Percentiles rank a stretch among this genome's conserved stretches.
Conservation (phyloP, 345 rosid species). For the Conringia planisiliqua region DNA sequence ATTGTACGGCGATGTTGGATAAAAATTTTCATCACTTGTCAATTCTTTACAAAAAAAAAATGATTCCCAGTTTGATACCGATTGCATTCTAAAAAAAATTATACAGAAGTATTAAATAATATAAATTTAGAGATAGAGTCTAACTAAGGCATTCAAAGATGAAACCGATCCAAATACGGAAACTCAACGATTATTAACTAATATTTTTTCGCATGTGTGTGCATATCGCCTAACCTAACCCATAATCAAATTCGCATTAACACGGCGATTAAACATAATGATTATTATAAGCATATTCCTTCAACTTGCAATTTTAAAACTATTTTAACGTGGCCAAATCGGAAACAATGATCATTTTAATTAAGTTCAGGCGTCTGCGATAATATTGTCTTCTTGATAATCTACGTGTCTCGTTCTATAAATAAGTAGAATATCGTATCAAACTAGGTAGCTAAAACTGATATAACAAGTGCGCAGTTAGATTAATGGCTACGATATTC, state of each 20-base stretch:
- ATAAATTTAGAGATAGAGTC: not conserved
- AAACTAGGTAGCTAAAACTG: conserved; percentile 16
- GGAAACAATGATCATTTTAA: not conserved
- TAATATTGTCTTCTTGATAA: not conserved
- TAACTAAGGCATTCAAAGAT: not conserved
- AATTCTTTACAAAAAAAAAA: not conserved
- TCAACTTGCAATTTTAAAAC: conserved; percentile 7
- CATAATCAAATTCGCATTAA: not conserved
- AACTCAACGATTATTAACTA: conserved; percentile 3
- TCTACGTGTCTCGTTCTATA: not conserved
- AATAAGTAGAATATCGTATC: conserved; percentile 1
- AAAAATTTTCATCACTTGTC: conserved; percentile 13
- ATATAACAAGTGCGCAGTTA: not conserved
- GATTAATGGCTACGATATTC: not conserved
- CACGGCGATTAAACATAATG: not conserved
- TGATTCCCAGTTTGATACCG: not conserved
- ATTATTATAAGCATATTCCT: conserved; percentile 8
- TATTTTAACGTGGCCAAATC: not conserved
- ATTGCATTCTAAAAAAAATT: not conserved
- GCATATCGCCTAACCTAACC: conserved; percentile 9
- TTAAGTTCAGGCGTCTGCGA: conserved; percentile 4
- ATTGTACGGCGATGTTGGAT: not conserved
- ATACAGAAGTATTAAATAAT: not conserved
- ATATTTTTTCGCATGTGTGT: not conserved
- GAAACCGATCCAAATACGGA: conserved; percentile 9